A percentile compares a stretch with the other conserved stretches of the same genome.
Conservation (phyloP, 2,329 filamentous ascomycete genomes). For the Xylariales sp. region DNA sequence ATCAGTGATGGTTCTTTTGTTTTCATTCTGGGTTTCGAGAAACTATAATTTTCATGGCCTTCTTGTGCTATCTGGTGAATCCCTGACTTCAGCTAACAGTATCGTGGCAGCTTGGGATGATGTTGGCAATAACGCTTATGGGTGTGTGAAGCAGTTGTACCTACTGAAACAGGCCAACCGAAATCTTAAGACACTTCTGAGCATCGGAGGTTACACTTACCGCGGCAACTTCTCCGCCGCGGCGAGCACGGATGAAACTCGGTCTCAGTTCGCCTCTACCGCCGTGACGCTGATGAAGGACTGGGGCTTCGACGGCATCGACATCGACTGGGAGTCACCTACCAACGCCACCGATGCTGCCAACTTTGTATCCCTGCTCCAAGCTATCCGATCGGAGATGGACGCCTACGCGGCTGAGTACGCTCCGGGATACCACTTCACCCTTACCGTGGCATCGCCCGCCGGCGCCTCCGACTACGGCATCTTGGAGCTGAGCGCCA, state of each 20-base stretch:
- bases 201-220: constrained; percentile 84
- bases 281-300: constrained; percentile 69
- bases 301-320: constrained; percentile 52
- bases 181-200: constrained; percentile 72
- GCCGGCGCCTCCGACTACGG: constrained; percentile 44
- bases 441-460: constrained; percentile 49
- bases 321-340: constrained; percentile 37
- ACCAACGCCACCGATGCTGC: constrained; percentile 29
- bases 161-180: constrained; percentile 74
- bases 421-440: constrained; percentile 44
- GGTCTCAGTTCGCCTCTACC: constrained; percentile 63
- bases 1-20: no score
- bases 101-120: constrained; percentile 51
- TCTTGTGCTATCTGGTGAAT: neutral
- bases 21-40: no score
- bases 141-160: constrained; percentile 75
- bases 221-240: constrained; percentile 69
- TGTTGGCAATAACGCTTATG: constrained; percentile 68
- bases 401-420: constrained; percentile 41
- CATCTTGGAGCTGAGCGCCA: constrained; percentile 38
- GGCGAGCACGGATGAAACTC: constrained; percentile 56
- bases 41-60: no score
- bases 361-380: constrained; percentile 40
- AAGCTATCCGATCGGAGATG: constrained; percentile 39
- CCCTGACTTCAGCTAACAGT: constrained; percentile 10